These are phyloP conservation scores for Hygrocybe coccinea DNA, from an alignment of 768 basidiomycete genomes.

Conservation along the genomic window DNA sequence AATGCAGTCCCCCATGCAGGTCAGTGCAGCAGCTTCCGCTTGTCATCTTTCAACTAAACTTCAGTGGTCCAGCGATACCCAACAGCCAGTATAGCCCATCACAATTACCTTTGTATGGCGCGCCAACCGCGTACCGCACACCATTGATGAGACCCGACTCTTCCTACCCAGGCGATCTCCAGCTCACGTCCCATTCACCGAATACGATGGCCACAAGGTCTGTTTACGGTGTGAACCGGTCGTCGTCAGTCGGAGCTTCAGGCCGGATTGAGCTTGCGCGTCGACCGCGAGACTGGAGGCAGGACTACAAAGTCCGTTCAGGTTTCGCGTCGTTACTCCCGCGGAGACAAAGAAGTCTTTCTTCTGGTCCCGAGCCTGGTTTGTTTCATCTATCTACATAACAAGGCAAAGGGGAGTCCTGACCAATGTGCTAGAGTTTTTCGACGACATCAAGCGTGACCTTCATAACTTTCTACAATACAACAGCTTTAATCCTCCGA, in stretches of 20 bases:
- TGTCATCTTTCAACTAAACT: not conserved
- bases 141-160: not conserved
- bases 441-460: conserved; percentile 3
- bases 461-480: conserved; percentile 8
- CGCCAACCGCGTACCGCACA: not conserved
- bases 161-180: not conserved
- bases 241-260: not conserved
- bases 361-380: not conserved
- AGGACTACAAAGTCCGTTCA: conserved; percentile 14
- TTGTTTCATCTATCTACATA: not conserved
- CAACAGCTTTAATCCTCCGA: not conserved
- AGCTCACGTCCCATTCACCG: not conserved
- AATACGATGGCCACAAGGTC: no score
- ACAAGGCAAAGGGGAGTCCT: not conserved
- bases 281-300: conserved; percentile 18
- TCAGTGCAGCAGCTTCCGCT: not conserved
- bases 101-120: no score
- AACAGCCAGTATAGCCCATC: not conserved
- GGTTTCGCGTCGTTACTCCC: conserved; percentile 10
- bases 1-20: not conserved
- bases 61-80: not conserved
- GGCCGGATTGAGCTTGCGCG: conserved; percentile 9
- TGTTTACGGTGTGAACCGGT: conserved; percentile 1
- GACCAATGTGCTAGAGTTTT: not conserved
- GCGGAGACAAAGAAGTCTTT: conserved; percentile 7